Base-by-base conservation (phyloP, 2,329 filamentous ascomycete species). In the Tympanopsis confertula region DNA sequence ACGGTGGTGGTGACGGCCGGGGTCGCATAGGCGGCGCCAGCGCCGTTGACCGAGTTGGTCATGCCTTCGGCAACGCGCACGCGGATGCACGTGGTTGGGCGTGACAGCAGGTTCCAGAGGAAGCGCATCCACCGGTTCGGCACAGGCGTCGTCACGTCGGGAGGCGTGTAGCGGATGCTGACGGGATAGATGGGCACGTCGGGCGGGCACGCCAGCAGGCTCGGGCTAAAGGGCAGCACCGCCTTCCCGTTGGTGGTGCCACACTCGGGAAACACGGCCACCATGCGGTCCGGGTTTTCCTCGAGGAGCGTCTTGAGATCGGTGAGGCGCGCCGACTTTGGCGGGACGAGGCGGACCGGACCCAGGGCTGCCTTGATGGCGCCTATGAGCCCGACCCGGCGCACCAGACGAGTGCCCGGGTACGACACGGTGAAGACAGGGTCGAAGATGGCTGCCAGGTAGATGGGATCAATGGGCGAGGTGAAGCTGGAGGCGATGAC, bases 391-490 rank as follows among this genome's bases (percentile, higher is more conserved):
- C 82, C 82, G 35, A 96, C 75, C 35, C 71, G 81, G 48, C 81
- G 77, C 19, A 98, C 82, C 41, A 78, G 74, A 35, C 76, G 72
- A 3, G 78, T 82, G 42, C 69, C 65, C 0, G 88, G 86, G 57
- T 86, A 95, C 1, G 82, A 86, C 35, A 84, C 67, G 10, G 87
- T 93, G 62, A 98, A 96, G 55, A 98, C 72, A 3, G 91, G 91
- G 55, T 95, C 86, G 65, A 96, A 98, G 52, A 96, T 86, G 44
- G 87, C 88, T 42, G 91, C 86, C 18, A 98, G 78, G 59, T 96
- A 98, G 40, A 98, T 66, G 13, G 87, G 82, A 57, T 98, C 91
- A 55, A 98, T 75, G 5, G 91, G 91, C 7, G 85, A 93, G 22
- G 88, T 95, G 56, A 88, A 91, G 43, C 86, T 91, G 37, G 85